Evolutionary conservation across 2,329 filamentous ascomycete genomes (phyloP), one percentile per base, ranked within the genome.

Genomic region (Lasiodiplodia gonubiensis): DNA sequence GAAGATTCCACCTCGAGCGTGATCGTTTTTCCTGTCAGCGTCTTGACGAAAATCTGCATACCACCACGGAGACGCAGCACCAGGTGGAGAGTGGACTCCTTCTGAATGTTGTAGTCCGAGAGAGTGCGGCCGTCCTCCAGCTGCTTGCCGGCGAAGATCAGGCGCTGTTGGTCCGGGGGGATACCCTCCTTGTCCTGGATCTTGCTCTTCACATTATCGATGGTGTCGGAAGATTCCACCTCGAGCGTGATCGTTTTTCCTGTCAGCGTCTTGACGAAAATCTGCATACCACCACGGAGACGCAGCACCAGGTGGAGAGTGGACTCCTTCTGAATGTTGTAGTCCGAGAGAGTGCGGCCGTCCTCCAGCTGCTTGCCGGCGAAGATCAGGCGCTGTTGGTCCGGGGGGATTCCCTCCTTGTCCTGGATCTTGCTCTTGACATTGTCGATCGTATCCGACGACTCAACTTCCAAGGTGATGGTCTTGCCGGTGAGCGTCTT

Each of bases 401-500:
- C 94, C 12, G 94, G 94, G 55, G 94, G 94, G 67, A 97, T 97
- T 30, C 94, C 94, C 82, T 97, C 94, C 88, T 97, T 97, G 77
- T 97, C 94, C 81, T 97, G 94, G 52, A 97, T 97, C 88, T 97
- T 97, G 61, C 87, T 89, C 89, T 97, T 97, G 48, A 97, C 94
- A 70, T 97, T 97, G 85, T 97, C 93, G 81, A 97, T 97, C 49
- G 93, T 97, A 74, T 97, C 93, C 0, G 89, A 92, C 18, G 85
- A 88, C 78, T 89, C 88, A 8, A 90, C 88, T 79, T 89, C 87
- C 7, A 89, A 80, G 35, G 87, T 89, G 78, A 89, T 89, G 70
- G 87, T 89, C 83, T 89, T 87, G 70, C 85, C 85, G 54, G 85
- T 87, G 39, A 87, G 76, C 21, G 85, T 87, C 81, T 87, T 87